These are phyloP conservation scores for Cantharellus cinnabarinus DNA, from an alignment of 768 basidiomycete species.

Conservation along the genomic window DNA sequence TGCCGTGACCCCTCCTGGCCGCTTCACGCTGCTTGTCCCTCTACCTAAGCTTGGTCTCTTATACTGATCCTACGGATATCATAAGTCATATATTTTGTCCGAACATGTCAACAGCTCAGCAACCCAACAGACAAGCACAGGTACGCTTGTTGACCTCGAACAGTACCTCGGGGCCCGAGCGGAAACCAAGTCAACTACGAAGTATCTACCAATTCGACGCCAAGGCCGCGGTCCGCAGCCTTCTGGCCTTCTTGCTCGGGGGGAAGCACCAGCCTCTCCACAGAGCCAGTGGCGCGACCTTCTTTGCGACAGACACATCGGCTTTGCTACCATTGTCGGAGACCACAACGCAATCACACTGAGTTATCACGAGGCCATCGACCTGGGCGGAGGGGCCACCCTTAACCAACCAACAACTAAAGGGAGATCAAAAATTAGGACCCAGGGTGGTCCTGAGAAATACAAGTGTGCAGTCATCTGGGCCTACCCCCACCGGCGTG, in stretches of 20 bases:
- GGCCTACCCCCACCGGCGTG: neutral
- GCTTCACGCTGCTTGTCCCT: too few relatives aligned
- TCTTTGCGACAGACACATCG: neutral
- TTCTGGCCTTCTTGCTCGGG: neutral
- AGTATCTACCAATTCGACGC: neutral
- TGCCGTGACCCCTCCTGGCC: too few relatives aligned
- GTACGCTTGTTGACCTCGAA: too few relatives aligned
- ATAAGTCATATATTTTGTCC: too few relatives aligned
- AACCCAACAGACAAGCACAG: too few relatives aligned
- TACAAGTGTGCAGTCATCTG: neutral
- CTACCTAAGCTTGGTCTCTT: too few relatives aligned
- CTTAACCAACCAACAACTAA: neutral
- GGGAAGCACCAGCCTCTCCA: neutral
- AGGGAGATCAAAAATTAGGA: neutral
- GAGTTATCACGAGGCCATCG: neutral
- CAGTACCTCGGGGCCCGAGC: too few relatives aligned
- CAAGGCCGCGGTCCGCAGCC: neutral
- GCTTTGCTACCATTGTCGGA: neutral
- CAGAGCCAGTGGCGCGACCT: neutral
- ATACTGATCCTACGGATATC: too few relatives aligned
- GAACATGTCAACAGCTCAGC: too few relatives aligned
- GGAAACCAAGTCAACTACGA: neutral
- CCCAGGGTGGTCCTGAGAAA: neutral
- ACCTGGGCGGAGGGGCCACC: neutral
- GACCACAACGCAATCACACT: neutral